phyloP scores from a whole-genome alignment of 129 eudicot species.

The Helichrysum umbraculigerum region DNA sequence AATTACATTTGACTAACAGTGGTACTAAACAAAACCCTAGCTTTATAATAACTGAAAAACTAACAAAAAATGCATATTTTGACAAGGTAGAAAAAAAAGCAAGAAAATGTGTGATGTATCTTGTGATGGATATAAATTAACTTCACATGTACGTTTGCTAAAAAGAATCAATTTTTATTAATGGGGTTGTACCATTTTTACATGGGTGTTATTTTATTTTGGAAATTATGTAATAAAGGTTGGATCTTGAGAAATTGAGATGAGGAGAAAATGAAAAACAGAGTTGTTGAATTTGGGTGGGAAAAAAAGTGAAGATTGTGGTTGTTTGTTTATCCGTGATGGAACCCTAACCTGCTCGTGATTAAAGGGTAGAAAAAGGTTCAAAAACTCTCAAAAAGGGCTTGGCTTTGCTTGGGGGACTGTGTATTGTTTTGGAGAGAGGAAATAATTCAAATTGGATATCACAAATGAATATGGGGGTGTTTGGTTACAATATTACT shows the following conservation, averaged over 20 bases:
- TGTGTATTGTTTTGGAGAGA: not conserved
- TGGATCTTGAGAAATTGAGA: not conserved
- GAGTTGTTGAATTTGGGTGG: conserved; percentile 20
- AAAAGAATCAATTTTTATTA: conserved; percentile 1
- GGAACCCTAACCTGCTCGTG: conserved; percentile 26
- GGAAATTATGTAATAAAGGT: not conserved
- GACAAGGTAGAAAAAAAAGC: conserved; percentile 5
- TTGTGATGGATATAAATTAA: conserved; percentile 23
- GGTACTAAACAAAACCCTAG: not conserved
- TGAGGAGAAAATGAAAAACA: not conserved
- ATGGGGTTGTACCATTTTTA: not conserved
- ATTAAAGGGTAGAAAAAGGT: not conserved
- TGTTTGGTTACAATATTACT: not conserved
- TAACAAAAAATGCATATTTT: not conserved
- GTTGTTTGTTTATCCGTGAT: conserved; percentile 1
- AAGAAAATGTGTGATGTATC: not conserved
- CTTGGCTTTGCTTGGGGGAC: not conserved
- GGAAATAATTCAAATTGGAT: not conserved
- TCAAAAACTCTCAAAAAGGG: not conserved
- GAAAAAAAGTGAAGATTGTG: conserved; percentile 18
- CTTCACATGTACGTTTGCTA: conserved; percentile 26
- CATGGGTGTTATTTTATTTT: not conserved
- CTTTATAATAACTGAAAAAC: not conserved
- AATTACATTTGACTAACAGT: not conserved
- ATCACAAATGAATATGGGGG: not conserved